Base-by-base conservation (phyloP, 2,329 filamentous ascomycete genomes). In the Alternaria hordeiaustralica region DNA sequence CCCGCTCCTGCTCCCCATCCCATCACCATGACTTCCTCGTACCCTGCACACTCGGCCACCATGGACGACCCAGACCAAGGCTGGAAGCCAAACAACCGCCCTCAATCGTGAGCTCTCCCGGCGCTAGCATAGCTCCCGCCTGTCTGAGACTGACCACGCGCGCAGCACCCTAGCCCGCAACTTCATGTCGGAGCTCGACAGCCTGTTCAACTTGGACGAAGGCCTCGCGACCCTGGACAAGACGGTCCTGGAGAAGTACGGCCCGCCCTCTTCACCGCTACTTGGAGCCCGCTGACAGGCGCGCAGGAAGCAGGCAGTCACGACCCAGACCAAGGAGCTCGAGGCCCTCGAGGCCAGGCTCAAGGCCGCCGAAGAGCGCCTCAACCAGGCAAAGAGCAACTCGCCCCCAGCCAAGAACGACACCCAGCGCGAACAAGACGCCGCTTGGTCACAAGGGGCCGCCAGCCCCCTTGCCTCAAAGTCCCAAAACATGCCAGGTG, bases 161-260 rank as follows among this genome's bases (percentile, higher is more conserved):
- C 61, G 50, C 81, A 97, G 94, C 68, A 96, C 92, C 65, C 89
- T 97, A 81, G 94, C 94, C 58, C 91, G 89, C 73, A 93, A 91
- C 77, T 97, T 97, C 82, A 95, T 93, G 63, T 85, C 89, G 47
- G 92, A 95, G 79, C 86, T 97, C 65, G 92, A 95, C 84, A 91
- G 93, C 78, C 91, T 96, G 72, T 97, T 97, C 84, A 91, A 92
- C 75, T 90, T 97, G 76, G 92, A 96, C 72, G 91, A 89, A 80
- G 90, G 90, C 71, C 80, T 96, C 62, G 88, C 90, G 75, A 87
- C 91, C 66, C 86, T 97, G 36, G 88, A 92, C 75, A 86, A 90
- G 78, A 88, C 91, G 70, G 88, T 97, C 64, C 87, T 93, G 78
- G 87, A 93, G 80, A 95, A 94, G 94, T 97, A 84, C 76, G 90